Evolutionary conservation across 345 rosid species (phyloP).

Genomic region (Salix arbutifolia): DNA sequence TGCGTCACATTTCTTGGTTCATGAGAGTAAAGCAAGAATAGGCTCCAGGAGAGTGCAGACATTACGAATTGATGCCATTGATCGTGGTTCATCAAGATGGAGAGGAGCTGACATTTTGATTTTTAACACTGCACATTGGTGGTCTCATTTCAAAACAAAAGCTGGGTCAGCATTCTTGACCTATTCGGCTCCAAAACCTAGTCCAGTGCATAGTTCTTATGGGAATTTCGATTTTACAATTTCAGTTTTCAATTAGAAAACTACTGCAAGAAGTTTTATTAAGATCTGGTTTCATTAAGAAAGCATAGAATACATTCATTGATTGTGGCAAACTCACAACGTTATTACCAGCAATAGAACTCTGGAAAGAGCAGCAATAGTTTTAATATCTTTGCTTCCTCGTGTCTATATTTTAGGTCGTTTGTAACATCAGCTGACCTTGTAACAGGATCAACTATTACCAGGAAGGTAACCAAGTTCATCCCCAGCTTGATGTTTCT

Average conservation of each 20-base stretch:
- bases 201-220: not conserved
- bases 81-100: slow-evolving; percentile 89
- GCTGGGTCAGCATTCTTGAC: slow-evolving; percentile 58
- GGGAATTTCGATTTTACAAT: not conserved
- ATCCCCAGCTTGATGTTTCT: slow-evolving; percentile 67
- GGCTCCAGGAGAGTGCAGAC: slow-evolving; percentile 69
- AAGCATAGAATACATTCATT: not conserved
- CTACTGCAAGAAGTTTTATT: not conserved
- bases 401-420: not conserved
- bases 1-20: slow-evolving; percentile 77
- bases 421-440: not conserved
- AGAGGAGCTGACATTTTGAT: slow-evolving; percentile 80
- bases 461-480: slow-evolving; percentile 72
- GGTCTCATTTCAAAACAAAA: slow-evolving; percentile 93
- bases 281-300: not conserved
- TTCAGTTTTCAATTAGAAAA: not conserved
- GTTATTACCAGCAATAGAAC: not conserved
- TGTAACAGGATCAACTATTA: slow-evolving; percentile 74
- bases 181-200: not conserved
- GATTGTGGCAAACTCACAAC: too few relatives aligned
- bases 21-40: slow-evolving; percentile 73
- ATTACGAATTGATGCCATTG: slow-evolving; percentile 75
- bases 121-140: slow-evolving; percentile 97
- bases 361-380: not conserved
- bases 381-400: not conserved